Base-by-base conservation (phyloP, 192 early-diverging fungal species). In the Coemansia sp. region DNA sequence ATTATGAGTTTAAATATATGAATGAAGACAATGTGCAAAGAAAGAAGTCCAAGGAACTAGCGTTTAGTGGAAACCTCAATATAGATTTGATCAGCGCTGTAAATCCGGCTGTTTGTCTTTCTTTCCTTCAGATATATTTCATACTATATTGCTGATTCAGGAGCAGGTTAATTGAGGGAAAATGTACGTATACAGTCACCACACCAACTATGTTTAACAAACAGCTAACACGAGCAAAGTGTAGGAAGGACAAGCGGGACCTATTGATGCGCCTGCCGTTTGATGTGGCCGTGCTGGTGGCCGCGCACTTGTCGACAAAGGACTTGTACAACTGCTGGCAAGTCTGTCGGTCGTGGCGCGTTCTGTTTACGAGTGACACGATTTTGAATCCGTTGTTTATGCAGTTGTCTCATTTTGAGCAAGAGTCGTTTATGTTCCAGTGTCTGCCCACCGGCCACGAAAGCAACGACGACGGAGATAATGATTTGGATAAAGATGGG, bases 401-500 rank as follows among this genome's bases (percentile, higher is more conserved):
- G 37, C 76, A 73, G 48, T 17, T 70, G 34, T 73, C 71, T 15
- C 76, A 79, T 54, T 79, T 70, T 64, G 76, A 79, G 53, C 76
- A 79, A 23, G 76, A 79, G 61, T 68, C 76, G 17, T 51, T 79
- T 4, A 61, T 79, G 60, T 73, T 69, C 58, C 67, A 64, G 38
- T 61, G 68, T 6, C 56, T 79, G 47, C 70, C 67, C 7, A 63
- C 18, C 10, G 70, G 60, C 0, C 67, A 72, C 48, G 67, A 31
- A 17, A 62, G 53, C 23, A 55, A 66, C 36, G 51, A 56, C 1
- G 56, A 52, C 4, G 24, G 42, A 17, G 61, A 60, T 7, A 26
- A 48, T 1, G 31, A 53, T 21, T 26, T 26, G 11, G 59, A 62
- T 14, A 7, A 15, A 2, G 20, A n/a, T 31, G 23, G n/a, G 44